These are phyloP conservation scores for Leccinum fuscescens DNA, from an alignment of 1,284 basidiomycete genomes.

Conservation along the genomic window DNA sequence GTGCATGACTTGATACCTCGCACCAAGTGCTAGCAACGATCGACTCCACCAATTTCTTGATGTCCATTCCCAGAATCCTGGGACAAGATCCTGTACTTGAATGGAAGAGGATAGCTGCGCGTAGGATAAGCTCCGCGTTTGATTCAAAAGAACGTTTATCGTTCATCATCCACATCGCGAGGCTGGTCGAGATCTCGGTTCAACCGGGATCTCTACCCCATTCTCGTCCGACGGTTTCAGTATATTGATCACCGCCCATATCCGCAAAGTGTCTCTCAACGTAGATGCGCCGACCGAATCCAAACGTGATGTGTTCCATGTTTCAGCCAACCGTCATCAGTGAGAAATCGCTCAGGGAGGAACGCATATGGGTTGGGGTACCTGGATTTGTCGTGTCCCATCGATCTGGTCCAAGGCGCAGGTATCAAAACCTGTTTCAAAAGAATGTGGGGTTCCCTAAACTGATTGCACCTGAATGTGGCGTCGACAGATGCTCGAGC, in stretches of 20 bases:
- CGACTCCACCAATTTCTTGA: neutral
- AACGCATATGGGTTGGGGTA: neutral
- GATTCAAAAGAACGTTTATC: neutral
- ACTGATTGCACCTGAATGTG: neutral
- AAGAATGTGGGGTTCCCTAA: neutral
- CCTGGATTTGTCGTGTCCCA: neutral
- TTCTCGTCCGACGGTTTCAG: neutral
- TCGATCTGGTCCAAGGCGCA: neutral
- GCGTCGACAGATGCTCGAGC: neutral
- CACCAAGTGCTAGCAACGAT: neutral
- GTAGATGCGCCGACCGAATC: neutral
- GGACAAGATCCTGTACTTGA: constrained; percentile 5
- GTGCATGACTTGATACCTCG: neutral
- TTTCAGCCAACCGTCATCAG: neutral
- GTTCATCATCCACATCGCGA: neutral
- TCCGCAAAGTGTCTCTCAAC: neutral
- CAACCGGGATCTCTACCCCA: too few species aligned
- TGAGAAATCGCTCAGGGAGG: neutral
- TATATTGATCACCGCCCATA: neutral
- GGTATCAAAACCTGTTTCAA: neutral
- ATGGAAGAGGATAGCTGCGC: constrained; percentile 11
- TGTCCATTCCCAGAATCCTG: neutral
- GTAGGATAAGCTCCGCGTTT: neutral
- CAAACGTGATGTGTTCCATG: neutral
- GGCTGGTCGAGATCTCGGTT: neutral